Evolutionary conservation across 805 yeast genomes (phyloP).

Genomic region (Yarrowia sp.): DNA sequence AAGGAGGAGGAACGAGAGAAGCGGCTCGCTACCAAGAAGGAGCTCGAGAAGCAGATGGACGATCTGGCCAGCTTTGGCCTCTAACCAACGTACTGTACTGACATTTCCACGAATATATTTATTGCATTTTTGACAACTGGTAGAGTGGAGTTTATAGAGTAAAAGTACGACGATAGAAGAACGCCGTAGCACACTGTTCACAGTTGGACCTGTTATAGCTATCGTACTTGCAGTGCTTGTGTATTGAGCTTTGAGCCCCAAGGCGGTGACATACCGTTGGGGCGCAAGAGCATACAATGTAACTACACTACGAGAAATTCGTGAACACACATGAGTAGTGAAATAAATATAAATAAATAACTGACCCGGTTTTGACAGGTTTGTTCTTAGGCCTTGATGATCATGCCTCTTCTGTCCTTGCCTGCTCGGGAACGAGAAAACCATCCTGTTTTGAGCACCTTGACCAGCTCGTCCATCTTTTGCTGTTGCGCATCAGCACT

Average conservation of each 20-base stretch:
- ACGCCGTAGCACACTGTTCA: too few species aligned
- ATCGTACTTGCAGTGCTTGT: too few species aligned
- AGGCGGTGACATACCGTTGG: too few species aligned
- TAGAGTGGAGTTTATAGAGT: not conserved
- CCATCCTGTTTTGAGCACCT: constrained; percentile 33
- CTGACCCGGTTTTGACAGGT: not conserved
- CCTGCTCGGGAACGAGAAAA: constrained; percentile 33
- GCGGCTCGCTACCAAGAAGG: not conserved
- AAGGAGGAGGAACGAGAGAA: constrained; percentile 11
- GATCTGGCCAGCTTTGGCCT: constrained; percentile 2
- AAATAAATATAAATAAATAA: constrained; percentile 8
- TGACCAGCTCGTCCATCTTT: constrained; percentile 52
- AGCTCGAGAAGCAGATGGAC: constrained; percentile 20
- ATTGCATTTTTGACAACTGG: not conserved
- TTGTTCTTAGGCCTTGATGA: not conserved
- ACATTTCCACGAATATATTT: not conserved
- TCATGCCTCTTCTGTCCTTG: constrained; percentile 35
- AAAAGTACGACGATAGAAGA: too few species aligned
- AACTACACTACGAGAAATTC: not conserved
- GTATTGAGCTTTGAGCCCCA: too few species aligned
- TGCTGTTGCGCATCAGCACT: constrained; percentile 55
- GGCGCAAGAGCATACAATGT: too few species aligned
- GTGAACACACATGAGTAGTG: not conserved
- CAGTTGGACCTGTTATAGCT: too few species aligned
- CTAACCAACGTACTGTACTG: not conserved